Evolutionary conservation across 306 rosid species (phyloP).

Genomic region (Rosa multiflora): DNA sequence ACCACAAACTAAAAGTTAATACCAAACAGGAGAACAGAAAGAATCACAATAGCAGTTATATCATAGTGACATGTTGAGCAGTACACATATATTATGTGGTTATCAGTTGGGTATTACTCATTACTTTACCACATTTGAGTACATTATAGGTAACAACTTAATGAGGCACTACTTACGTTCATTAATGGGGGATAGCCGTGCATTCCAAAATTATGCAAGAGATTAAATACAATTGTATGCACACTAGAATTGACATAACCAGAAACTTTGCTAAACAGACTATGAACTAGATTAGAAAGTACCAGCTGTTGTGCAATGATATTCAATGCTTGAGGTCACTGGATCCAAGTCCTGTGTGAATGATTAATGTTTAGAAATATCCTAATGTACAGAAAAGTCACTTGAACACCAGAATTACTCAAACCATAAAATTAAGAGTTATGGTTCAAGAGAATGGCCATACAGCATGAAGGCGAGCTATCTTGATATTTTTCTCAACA

Average conservation of each 20-base stretch:
- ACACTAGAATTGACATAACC: conserved; percentile 9
- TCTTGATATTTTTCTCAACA: conserved; percentile 79
- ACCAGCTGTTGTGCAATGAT: conserved; percentile 92
- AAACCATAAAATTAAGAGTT: neutral
- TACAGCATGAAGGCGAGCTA: conserved; percentile 92
- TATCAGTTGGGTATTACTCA: neutral
- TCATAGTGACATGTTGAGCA: neutral
- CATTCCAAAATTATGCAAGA: conserved; percentile 11
- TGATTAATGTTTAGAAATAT: conserved; percentile 21
- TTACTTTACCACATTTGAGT: neutral
- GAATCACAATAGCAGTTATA: neutral
- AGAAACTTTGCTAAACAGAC: conserved; percentile 20
- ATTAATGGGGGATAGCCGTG: neutral
- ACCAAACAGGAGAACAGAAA: neutral
- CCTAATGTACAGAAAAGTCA: neutral
- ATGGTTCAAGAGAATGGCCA: conserved; percentile 27
- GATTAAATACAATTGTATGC: neutral
- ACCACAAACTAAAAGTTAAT: neutral
- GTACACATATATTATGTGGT: neutral
- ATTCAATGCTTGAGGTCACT: conserved; percentile 66
- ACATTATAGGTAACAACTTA: neutral
- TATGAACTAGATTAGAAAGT: conserved; percentile 35
- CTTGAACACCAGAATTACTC: conserved; percentile 6
- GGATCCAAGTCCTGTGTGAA: conserved; percentile 75
- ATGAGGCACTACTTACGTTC: conserved; percentile 4